Evolutionary conservation across 2,329 filamentous ascomycete genomes (phyloP), one percentile per base, ranked within the genome.

Genomic region (Camptophora hylomeconis): DNA sequence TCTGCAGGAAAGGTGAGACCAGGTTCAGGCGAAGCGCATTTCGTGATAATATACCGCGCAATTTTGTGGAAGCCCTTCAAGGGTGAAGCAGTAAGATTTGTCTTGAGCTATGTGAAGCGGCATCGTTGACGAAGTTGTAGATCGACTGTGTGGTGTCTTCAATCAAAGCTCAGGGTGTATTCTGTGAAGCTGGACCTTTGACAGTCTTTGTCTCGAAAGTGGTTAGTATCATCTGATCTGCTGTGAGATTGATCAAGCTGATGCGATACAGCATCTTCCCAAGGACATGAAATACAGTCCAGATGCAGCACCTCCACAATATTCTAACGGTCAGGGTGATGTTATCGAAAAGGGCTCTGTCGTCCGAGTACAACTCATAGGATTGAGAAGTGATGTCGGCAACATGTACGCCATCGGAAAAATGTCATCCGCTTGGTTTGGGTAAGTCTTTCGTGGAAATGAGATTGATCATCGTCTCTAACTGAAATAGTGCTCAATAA

Each of bases 51-150:
- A 47, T 98, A 94, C 54, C 81, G 86, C 37, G 89, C 89, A 30
- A 87, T 98, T 36, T 83, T 98, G 33, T 98, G 87, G 87, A 74
- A 87, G 49, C 89, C 89, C 7, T 98, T 95, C 66, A 87, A 89
- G 58, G 87, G 89, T 49, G 89, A 98, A 67, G 92, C 89, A 55
- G 89, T 92, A 21, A 28, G 32, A 8, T 18, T 19, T 13, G 20
- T 14, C 34, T 38, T 25, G 30, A 24, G 8, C 17, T 11, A 11
- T 30, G 28, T 17, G 9, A 20, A 9, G 7, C 4, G 21, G 12
- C 25, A n/a, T 37, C 21, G 39, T 35, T n/a, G 11, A 18, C 27
- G 20, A 24, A n/a, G 13, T 15, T 30, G 37, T 57, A 92, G 83
- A 78, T 95, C 48, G 89, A 98, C 65, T 87, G 84, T 22, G 76